Conservation (phyloP, 2,329 filamentous ascomycete species). For the Pyrenochaeta sp. region DNA sequence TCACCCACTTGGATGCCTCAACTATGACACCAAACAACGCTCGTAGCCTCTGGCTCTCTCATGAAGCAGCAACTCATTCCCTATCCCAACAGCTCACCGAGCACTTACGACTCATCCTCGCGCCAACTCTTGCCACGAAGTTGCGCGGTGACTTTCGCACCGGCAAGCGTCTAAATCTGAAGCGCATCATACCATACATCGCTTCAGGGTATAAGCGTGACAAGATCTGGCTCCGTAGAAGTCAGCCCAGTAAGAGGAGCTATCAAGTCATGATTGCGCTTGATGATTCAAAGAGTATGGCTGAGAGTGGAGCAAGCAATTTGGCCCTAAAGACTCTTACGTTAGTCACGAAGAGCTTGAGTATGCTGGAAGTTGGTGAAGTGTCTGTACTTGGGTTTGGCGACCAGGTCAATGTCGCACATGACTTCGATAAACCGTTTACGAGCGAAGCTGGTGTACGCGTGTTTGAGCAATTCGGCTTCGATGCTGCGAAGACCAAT, state of each 20-base stretch:
- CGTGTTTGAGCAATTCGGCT: conserved; percentile 84
- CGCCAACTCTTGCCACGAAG: conserved; percentile 93
- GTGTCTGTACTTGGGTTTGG: conserved; percentile 94
- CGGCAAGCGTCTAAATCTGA: conserved; percentile 98
- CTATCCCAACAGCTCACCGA: conserved; percentile 91
- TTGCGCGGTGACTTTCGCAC: conserved; percentile 96
- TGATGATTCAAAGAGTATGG: conserved; percentile 95
- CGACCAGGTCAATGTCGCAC: conserved; percentile 80
- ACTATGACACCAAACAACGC: conserved; percentile 63
- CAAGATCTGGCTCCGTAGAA: conserved; percentile 99
- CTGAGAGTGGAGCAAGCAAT: conserved; percentile 76
- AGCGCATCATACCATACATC: conserved; percentile 99
- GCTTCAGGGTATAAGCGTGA: conserved; percentile 98
- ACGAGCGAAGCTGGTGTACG: conserved; percentile 81
- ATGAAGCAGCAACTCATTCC: conserved; percentile 83
- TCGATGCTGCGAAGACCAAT: conserved; percentile 86
- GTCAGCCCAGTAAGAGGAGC: conserved; percentile 87
- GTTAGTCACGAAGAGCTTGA: conserved; percentile 84
- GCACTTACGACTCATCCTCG: conserved; percentile 93
- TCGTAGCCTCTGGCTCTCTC: conserved; percentile 81
- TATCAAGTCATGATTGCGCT: conserved; percentile 99
- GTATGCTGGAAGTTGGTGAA: conserved; percentile 93
- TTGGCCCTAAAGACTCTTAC: conserved; percentile 94
- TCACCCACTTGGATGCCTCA: conserved; percentile 69
- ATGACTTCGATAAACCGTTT: conserved; percentile 85